These are phyloP conservation scores for Populus tomentosa DNA, from an alignment of 441 rosid species.

Conservation along the genomic window DNA sequence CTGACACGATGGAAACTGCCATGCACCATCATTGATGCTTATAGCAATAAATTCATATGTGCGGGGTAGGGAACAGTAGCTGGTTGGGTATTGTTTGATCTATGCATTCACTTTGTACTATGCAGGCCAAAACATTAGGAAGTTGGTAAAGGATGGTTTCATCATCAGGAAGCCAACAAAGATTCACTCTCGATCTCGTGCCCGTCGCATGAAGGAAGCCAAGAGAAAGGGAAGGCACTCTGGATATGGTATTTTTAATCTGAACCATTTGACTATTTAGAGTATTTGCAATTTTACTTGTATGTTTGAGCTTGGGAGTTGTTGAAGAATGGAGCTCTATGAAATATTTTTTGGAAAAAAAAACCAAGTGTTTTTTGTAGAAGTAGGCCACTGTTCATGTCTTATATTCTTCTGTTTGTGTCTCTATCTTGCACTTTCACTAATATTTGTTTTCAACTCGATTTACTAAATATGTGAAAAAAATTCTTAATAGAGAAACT, in stretches of 20 bases:
- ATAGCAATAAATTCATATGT: too few relatives aligned
- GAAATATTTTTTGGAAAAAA: background rate
- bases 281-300: background rate
- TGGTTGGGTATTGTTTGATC: too few relatives aligned
- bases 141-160: slow-evolving; percentile 93
- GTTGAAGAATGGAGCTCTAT: background rate
- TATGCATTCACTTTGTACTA: too few relatives aligned
- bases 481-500: background rate
- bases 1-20: too few relatives aligned
- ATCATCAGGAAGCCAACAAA: slow-evolving; percentile 92
- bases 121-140: slow-evolving; percentile 87
- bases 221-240: slow-evolving; percentile 93
- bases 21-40: too few relatives aligned
- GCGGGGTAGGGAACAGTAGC: too few relatives aligned
- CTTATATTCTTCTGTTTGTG: background rate
- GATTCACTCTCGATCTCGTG: slow-evolving; percentile 94
- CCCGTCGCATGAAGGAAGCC: slow-evolving; percentile 78
- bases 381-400: background rate
- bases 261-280: background rate
- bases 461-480: too few relatives aligned
- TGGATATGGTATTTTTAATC: slow-evolving; percentile 59
- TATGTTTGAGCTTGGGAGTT: too few relatives aligned
- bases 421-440: background rate
- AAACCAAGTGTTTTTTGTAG: background rate
- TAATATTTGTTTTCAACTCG: background rate